Evolutionary conservation across 768 basidiomycete genomes (phyloP), one percentile per base, ranked within the genome.

Genomic region (Cystofilobasidium capitatum): DNA sequence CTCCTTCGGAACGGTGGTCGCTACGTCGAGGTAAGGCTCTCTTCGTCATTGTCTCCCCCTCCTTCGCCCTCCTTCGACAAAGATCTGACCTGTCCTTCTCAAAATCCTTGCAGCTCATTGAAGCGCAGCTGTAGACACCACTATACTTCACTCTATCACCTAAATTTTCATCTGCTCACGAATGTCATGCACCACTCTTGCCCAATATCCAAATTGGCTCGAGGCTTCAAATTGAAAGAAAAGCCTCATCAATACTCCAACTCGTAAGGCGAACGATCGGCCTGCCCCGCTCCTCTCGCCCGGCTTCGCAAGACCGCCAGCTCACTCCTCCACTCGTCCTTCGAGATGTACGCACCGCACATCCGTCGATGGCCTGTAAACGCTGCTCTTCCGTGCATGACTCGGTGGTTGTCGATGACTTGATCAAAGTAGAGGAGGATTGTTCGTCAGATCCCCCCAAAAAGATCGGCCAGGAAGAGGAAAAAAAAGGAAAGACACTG

Each of bases 311-410:
- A n/a, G 13, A 64, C 63, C 6, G 63, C 51, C 14, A 64, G 31
- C 37, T 64, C 24, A 29, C 58, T 59, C 24, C 55, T 44, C 68
- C 68, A 97, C 75, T 99, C 96, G 75, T 99, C 94, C 16, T 83
- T 80, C 0, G 89, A 89, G 66, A 97, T 83, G 75, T 99, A 99
- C 0, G 94, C 96, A 2, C 94, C 94, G 73, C 94, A 97, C 85
- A 99, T 90, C 1, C 89, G 83, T 3, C 94, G 84, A 76, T 84
- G 84, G 14, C 94, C 94, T 16, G 83, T 82, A 74, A 96, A 69
- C 5, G 61, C 31, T 1, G 22, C 3, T 4, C 68, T 44, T 37
- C 68, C 68, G 24, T 69, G 68, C 55, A 69, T 24, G 3, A 69
- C 55, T 12, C 68, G 62, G 14, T 65, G 63, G 26, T 69, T 69